phyloP scores from a whole-genome alignment of 352 stramenopile species.

The Globisporangium megalacanthum region DNA sequence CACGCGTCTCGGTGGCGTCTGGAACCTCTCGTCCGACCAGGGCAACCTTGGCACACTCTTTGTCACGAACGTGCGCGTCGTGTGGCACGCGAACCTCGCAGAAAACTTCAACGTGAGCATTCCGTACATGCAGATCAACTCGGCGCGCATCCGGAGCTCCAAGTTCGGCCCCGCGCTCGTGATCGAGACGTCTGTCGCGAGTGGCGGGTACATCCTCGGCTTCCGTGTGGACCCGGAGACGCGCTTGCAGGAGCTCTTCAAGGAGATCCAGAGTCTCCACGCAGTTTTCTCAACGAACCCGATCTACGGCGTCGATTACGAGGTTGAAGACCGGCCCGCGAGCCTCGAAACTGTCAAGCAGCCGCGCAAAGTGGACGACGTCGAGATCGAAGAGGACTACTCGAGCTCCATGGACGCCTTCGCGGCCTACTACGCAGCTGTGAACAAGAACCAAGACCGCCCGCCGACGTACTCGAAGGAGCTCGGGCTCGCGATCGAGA shows the following conservation, averaged over 20 bases:
- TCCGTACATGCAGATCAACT: constrained; percentile 93
- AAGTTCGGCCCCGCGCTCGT: constrained; percentile 91
- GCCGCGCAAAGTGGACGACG: constrained; percentile 74
- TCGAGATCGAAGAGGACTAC: constrained; percentile 87
- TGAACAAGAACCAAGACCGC: constrained; percentile 81
- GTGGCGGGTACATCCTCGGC: constrained; percentile 88
- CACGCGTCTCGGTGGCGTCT: constrained; percentile 81
- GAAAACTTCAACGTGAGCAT: constrained; percentile 95
- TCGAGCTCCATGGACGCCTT: constrained; percentile 83
- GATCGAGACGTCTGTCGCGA: constrained; percentile 76
- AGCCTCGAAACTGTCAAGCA: constrained; percentile 63
- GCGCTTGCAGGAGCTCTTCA: constrained; percentile 76
- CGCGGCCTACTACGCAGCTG: constrained; percentile 86
- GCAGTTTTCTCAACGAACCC: constrained; percentile 78
- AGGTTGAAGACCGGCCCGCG: constrained; percentile 71
- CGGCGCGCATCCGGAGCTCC: constrained; percentile 73
- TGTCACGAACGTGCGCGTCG: constrained; percentile 90
- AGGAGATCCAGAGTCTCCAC: constrained; percentile 82
- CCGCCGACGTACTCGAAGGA: constrained; percentile 66
- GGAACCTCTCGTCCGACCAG: constrained; percentile 91
- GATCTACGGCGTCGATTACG: constrained; percentile 89
- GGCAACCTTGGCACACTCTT: constrained; percentile 92
- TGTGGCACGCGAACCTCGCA: constrained; percentile 91
- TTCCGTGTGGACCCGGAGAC: constrained; percentile 90
- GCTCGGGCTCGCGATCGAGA: constrained; percentile 83